phyloP scores from a whole-genome alignment of 192 early-diverging fungal genomes.

The Geosiphon pyriformis region DNA sequence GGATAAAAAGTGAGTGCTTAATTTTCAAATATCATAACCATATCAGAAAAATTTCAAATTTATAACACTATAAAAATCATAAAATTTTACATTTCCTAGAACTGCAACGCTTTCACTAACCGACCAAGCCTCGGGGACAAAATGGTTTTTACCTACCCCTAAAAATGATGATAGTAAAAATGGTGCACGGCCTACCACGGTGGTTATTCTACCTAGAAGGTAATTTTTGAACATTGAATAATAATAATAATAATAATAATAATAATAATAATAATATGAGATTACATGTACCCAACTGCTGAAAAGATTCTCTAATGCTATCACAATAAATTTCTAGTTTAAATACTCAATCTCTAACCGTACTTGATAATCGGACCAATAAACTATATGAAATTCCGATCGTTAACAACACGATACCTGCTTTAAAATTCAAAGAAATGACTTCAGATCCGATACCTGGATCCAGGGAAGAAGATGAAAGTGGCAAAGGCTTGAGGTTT shows the following conservation, averaged over 20 bases:
- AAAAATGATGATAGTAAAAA: background rate
- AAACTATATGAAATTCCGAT: constrained; percentile 50
- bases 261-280: background rate
- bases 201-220: constrained; percentile 20
- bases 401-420: constrained; percentile 41
- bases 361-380: constrained; percentile 64
- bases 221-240: background rate
- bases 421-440: constrained; percentile 38
- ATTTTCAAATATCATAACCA: background rate
- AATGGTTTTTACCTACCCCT: constrained; percentile 9
- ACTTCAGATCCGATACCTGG: background rate
- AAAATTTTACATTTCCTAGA: background rate
- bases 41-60: background rate
- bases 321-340: constrained; percentile 20
- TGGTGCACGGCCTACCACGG: background rate
- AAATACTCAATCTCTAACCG: constrained; percentile 48
- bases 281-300: background rate
- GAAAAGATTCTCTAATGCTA: background rate
- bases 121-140: constrained; percentile 5
- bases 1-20: background rate
- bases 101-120: background rate
- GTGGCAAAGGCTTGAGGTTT: constrained; percentile 22
- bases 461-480: constrained; percentile 24
- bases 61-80: background rate
- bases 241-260: background rate